These are phyloP conservation scores for Globisporangium cederbergense DNA, from an alignment of 352 stramenopile genomes.

Conservation along the genomic window DNA sequence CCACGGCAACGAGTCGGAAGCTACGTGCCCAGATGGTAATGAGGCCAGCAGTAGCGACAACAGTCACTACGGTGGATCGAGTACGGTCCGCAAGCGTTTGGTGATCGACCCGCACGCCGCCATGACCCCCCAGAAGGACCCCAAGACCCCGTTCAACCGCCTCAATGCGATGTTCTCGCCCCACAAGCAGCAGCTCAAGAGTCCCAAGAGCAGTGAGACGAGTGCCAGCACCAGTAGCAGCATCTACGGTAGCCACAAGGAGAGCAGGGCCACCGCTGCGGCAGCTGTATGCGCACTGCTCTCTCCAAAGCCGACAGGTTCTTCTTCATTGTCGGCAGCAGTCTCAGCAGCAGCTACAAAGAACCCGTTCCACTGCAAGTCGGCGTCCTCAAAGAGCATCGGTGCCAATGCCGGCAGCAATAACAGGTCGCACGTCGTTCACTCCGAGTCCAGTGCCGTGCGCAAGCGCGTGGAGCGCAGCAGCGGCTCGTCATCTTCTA, in stretches of 20 bases:
- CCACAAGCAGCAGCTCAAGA: slow-evolving; percentile 32
- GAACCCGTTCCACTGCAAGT: slow-evolving; percentile 12
- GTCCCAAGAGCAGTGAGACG: slow-evolving; percentile 23
- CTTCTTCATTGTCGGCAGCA: neutral
- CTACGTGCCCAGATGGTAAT: slow-evolving; percentile 5
- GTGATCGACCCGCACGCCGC: slow-evolving; percentile 25
- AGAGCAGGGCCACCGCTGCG: slow-evolving; percentile 6
- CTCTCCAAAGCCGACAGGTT: slow-evolving; percentile 8
- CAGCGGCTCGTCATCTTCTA: slow-evolving; percentile 8
- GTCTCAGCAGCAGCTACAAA: slow-evolving; percentile 1
- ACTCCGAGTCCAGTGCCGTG: slow-evolving; percentile 7
- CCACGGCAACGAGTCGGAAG: slow-evolving; percentile 12
- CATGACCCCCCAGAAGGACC: slow-evolving; percentile 1
- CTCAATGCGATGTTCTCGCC: slow-evolving; percentile 33
- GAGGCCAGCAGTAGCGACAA: neutral
- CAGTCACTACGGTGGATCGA: neutral
- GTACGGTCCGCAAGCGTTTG: slow-evolving; percentile 25
- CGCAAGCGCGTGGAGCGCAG: slow-evolving; percentile 13
- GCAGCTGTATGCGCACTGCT: slow-evolving; percentile 7
- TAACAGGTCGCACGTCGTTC: neutral
- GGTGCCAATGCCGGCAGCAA: neutral
- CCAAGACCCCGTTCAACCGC: slow-evolving; percentile 24
- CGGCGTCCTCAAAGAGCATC: neutral
- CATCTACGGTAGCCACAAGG: neutral
- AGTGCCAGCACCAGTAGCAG: neutral